phyloP scores from a whole-genome alignment of 345 rosid genomes.

The Erucastrum elatum region DNA sequence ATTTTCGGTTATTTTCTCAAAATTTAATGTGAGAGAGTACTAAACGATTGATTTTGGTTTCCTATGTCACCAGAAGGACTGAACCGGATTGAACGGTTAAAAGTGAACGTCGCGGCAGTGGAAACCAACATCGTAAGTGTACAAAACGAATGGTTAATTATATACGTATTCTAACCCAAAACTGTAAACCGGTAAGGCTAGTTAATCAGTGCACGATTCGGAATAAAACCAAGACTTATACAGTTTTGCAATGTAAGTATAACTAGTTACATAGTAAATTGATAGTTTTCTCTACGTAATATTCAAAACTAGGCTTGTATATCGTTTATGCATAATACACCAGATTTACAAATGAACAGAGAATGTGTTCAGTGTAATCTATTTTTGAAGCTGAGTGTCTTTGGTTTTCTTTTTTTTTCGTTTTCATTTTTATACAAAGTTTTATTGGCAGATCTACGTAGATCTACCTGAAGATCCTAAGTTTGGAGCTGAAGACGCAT shows the following conservation, averaged over 20 bases:
- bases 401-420: not conserved
- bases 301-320: not conserved
- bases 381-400: not conserved
- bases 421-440: not conserved
- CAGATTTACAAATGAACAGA: not conserved
- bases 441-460: constrained; percentile 54
- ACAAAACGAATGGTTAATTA: not conserved
- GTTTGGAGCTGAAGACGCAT: constrained; percentile 50
- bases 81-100: constrained; percentile 67
- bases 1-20: not conserved
- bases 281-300: not conserved
- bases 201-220: not conserved
- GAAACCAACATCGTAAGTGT: constrained; percentile 89
- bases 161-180: not conserved
- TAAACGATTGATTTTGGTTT: constrained; percentile 14
- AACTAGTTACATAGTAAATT: not conserved
- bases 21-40: not conserved
- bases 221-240: not conserved
- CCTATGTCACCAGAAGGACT: constrained; percentile 55
- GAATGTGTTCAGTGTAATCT: not conserved
- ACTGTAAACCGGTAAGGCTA: not conserved
- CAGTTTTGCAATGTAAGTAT: not conserved
- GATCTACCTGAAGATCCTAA: constrained; percentile 55
- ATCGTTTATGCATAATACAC: not conserved
- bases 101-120: constrained; percentile 63